Evolutionary conservation across 2,329 filamentous ascomycete genomes (phyloP).

Genomic region (Claviceps sp.): DNA sequence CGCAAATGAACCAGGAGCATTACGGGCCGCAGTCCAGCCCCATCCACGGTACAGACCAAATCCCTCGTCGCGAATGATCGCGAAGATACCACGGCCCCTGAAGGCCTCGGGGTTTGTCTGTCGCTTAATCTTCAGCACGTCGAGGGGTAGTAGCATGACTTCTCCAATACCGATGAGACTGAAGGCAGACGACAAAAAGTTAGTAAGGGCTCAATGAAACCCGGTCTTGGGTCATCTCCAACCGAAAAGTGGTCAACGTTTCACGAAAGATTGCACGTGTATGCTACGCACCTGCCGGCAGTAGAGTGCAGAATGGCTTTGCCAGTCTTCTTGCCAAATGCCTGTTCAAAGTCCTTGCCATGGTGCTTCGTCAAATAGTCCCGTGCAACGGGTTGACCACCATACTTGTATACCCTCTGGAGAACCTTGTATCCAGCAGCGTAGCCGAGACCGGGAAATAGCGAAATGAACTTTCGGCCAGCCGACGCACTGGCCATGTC

Average conservation of each 20-base stretch:
- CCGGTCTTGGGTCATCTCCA: too few relatives aligned
- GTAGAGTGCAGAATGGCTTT: constrained; percentile 98
- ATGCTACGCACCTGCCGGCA: constrained; percentile 57
- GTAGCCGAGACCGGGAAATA: constrained; percentile 95
- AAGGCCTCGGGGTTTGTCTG: constrained; percentile 99
- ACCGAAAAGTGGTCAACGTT: neutral
- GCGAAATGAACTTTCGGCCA: constrained; percentile 74
- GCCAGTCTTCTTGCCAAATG: constrained; percentile 92
- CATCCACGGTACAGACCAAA: constrained; percentile 92
- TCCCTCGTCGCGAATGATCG: constrained; percentile 84
- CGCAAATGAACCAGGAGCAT: constrained; percentile 92
- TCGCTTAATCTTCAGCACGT: constrained; percentile 98
- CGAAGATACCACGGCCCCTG: constrained; percentile 79
- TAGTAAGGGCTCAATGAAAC: neutral
- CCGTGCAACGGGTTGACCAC: constrained; percentile 86
- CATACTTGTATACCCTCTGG: constrained; percentile 97
- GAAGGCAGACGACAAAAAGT: constrained; percentile 2
- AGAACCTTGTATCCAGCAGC: constrained; percentile 96
- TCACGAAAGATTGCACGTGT: neutral
- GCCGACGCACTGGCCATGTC: constrained; percentile 63
- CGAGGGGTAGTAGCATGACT: constrained; percentile 85
- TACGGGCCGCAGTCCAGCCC: constrained; percentile 94
- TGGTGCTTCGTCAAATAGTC: constrained; percentile 77
- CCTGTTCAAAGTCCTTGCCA: constrained; percentile 67
- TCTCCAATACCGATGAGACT: constrained; percentile 95